phyloP scores from a whole-genome alignment of 345 rosid species.

The Fremontodendron californicum region DNA sequence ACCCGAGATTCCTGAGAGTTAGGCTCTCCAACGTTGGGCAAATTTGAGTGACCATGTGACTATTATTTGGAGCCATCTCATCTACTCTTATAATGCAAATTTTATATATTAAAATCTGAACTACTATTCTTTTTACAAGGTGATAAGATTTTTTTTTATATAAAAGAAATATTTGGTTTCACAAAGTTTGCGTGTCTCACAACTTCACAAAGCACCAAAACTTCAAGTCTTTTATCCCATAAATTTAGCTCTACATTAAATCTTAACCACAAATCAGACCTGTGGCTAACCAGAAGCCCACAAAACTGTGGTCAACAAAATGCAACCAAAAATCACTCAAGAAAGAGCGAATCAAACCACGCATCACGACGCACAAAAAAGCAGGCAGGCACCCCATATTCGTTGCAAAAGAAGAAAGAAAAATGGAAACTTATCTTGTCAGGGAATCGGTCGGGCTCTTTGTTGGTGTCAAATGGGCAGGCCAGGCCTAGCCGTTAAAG shows the following conservation, averaged over 20 bases:
- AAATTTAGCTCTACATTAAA: background rate
- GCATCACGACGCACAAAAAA: background rate
- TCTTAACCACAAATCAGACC: conserved; percentile 19
- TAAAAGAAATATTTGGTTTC: background rate
- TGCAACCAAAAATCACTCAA: background rate
- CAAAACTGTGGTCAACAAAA: conserved; percentile 27
- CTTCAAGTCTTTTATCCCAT: background rate
- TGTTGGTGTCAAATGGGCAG: background rate
- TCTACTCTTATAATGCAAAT: too few relatives aligned
- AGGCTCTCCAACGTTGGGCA: too few relatives aligned
- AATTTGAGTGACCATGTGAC: too few relatives aligned
- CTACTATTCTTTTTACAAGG: too few relatives aligned
- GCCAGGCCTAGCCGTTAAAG: background rate
- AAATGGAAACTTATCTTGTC: background rate
- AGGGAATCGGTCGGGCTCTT: background rate
- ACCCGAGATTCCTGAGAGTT: background rate
- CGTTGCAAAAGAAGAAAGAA: too few relatives aligned
- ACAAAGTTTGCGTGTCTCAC: background rate
- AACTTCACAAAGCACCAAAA: conserved; percentile 13
- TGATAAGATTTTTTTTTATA: background rate
- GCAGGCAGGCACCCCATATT: background rate
- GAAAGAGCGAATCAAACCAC: background rate
- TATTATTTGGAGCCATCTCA: too few relatives aligned
- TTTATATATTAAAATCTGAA: too few relatives aligned
- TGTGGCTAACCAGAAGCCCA: conserved; percentile 13